Conservation (phyloP, 1,284 basidiomycete species). For the Cerrena zonata region DNA sequence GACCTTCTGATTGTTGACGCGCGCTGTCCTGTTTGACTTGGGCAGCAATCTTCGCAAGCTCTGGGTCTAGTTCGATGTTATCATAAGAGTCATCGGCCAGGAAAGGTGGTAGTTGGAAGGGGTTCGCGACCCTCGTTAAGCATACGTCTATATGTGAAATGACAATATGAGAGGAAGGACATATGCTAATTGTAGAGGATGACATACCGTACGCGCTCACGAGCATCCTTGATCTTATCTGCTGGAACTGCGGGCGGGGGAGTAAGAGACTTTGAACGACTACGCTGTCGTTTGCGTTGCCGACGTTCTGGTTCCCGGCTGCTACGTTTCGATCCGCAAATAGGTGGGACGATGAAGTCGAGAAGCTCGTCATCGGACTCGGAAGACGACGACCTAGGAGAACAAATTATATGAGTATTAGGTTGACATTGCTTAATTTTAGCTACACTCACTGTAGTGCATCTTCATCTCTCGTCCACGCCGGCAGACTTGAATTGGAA, state of each 20-base stretch:
- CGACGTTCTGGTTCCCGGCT: conserved; percentile 5
- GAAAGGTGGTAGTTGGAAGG: conserved; percentile 39
- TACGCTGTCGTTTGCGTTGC: conserved; percentile 35
- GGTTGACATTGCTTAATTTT: background rate
- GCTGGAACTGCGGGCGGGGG: conserved; percentile 59
- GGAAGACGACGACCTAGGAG: conserved; percentile 37
- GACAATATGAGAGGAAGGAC: background rate
- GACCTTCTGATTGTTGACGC: conserved; percentile 13
- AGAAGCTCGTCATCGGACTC: conserved; percentile 38
- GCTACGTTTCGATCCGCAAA: conserved; percentile 13
- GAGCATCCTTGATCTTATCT: conserved; percentile 47
- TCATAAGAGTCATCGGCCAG: conserved; percentile 44
- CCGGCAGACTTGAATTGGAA: conserved; percentile 16
- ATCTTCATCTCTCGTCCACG: conserved; percentile 22
- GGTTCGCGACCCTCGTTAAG: conserved; percentile 23
- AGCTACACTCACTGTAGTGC: conserved; percentile 22
- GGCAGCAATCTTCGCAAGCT: conserved; percentile 50
- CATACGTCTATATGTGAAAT: background rate
- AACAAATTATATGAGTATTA: background rate
- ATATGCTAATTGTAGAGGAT: background rate
- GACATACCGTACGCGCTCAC: conserved; percentile 51
- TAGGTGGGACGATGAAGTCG: conserved; percentile 29
- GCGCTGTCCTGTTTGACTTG: conserved; percentile 22
- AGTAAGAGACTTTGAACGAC: conserved; percentile 64
- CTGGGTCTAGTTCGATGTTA: conserved; percentile 49